phyloP scores from a whole-genome alignment of 148 eudicot genomes.

The Suaeda aralocaspica region DNA sequence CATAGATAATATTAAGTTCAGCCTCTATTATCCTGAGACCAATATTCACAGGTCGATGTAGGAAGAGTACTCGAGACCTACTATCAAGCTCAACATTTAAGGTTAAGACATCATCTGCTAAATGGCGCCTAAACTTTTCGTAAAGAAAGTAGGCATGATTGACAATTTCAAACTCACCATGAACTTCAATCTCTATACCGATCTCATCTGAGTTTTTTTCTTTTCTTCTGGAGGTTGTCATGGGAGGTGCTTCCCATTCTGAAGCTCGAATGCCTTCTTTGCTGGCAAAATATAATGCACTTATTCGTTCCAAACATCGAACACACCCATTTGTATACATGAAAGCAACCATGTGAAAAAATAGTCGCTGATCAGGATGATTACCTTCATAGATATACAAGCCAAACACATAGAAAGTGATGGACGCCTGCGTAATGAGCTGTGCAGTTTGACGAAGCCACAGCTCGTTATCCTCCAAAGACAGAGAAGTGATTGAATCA shows the following conservation, averaged over 20 bases:
- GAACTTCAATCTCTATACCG: not conserved
- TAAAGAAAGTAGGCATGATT: not conserved
- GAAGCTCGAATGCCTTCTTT: not conserved
- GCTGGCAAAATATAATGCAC: constrained; percentile 5
- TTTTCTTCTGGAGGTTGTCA: not conserved
- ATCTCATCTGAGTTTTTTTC: not conserved
- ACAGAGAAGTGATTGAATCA: constrained; percentile 13
- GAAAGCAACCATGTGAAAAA: too few relatives aligned
- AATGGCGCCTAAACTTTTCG: not conserved
- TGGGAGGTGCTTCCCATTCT: not conserved
- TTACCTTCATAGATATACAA: accelerated
- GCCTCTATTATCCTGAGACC: not conserved
- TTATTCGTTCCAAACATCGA: not conserved
- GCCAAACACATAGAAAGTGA: not conserved
- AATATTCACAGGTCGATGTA: not conserved
- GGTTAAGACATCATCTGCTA: not conserved
- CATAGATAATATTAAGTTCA: not conserved
- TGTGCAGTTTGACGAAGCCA: constrained; percentile 12
- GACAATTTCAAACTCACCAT: not conserved
- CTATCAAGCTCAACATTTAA: too few relatives aligned
- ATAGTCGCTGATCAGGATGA: not conserved
- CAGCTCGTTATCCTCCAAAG: constrained; percentile 18
- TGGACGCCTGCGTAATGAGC: not conserved
- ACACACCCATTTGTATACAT: constrained; percentile 1
- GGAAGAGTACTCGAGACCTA: not conserved